These are phyloP conservation scores for Suillus plorans DNA, from an alignment of 768 basidiomycete genomes.

Conservation along the genomic window DNA sequence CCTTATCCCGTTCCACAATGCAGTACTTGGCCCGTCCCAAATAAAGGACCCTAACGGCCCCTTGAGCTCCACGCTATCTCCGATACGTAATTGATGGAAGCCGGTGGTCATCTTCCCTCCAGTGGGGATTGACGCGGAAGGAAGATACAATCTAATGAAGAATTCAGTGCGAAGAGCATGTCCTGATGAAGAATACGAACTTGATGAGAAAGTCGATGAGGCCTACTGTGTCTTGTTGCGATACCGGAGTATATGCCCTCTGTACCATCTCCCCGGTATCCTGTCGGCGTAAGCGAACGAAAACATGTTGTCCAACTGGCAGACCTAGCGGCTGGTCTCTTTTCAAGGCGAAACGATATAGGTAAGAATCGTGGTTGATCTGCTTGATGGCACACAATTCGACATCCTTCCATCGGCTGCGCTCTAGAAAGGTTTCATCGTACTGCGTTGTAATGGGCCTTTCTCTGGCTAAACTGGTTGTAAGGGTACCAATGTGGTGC, in stretches of 20 bases:
- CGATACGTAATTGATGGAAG: conserved; percentile 45
- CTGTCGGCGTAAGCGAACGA: conserved; percentile 46
- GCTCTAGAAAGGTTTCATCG: conserved; percentile 38
- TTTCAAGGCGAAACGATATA: conserved; percentile 49
- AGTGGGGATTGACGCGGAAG: conserved; percentile 31
- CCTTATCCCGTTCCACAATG: conserved; percentile 36
- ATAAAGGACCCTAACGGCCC: conserved; percentile 59
- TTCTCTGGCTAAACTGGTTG: conserved; percentile 5
- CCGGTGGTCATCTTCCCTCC: conserved; percentile 57
- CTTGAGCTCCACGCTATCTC: conserved; percentile 54
- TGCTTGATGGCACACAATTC: conserved; percentile 35
- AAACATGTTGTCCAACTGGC: conserved; percentile 60
- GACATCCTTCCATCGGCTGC: conserved; percentile 49
- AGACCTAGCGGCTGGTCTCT: conserved; percentile 47
- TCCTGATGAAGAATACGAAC: conserved; percentile 23
- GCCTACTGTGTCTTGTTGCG: conserved; percentile 39
- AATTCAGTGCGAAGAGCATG: conserved; percentile 9
- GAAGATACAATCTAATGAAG: conserved; percentile 41
- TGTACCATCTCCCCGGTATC: conserved; percentile 46
- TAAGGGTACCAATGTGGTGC: conserved; percentile 53
- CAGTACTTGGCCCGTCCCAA: conserved; percentile 45
- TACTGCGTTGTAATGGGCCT: conserved; percentile 9
- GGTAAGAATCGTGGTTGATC: conserved; percentile 48
- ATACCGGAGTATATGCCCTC: conserved; percentile 63
- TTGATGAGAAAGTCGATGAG: conserved; percentile 56